Percentiles rank a stretch among this genome's conserved stretches.
phyloP scores from a whole-genome alignment of 164 flowering plant genomes.

The Chimonanthus salicifolius region DNA sequence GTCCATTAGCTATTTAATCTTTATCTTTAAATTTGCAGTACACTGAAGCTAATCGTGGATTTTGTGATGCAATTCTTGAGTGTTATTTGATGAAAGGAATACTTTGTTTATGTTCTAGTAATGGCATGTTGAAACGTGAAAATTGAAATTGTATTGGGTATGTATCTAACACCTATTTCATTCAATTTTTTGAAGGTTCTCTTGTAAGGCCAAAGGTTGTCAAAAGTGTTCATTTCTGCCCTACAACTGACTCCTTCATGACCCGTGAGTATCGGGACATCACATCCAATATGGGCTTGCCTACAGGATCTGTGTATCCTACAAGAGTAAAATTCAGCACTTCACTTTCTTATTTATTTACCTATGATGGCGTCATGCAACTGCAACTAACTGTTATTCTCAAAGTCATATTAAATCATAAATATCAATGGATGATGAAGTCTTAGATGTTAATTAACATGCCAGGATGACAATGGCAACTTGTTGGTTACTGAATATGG shows the following conservation, averaged over 20 bases:
- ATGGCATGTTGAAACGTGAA: too few species aligned
- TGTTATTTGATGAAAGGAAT: too few species aligned
- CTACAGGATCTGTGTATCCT: constrained; percentile 97
- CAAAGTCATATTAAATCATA: not conserved
- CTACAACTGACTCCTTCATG: constrained; percentile 51
- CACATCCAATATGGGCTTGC: constrained; percentile 83
- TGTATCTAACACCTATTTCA: not conserved
- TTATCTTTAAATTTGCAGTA: too few species aligned
- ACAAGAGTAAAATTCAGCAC: constrained; percentile 29
- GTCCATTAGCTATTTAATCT: too few species aligned
- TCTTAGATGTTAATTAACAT: not conserved
- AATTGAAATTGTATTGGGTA: not conserved
- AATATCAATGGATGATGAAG: not conserved
- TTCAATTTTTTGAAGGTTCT: constrained; percentile 48
- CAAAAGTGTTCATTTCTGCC: constrained; percentile 96
- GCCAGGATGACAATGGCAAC: constrained; percentile 87
- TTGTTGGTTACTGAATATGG: constrained; percentile 95
- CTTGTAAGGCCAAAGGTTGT: constrained; percentile 99
- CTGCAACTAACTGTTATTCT: not conserved
- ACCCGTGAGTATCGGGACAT: constrained; percentile 93
- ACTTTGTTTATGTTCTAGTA: too few species aligned
- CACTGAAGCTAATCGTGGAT: too few species aligned
- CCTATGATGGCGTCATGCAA: not conserved
- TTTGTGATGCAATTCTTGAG: too few species aligned
- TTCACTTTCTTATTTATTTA: not conserved